These are phyloP conservation scores for Cercophora newfieldiana DNA, from an alignment of 495 filamentous ascomycete species.

Conservation along the genomic window DNA sequence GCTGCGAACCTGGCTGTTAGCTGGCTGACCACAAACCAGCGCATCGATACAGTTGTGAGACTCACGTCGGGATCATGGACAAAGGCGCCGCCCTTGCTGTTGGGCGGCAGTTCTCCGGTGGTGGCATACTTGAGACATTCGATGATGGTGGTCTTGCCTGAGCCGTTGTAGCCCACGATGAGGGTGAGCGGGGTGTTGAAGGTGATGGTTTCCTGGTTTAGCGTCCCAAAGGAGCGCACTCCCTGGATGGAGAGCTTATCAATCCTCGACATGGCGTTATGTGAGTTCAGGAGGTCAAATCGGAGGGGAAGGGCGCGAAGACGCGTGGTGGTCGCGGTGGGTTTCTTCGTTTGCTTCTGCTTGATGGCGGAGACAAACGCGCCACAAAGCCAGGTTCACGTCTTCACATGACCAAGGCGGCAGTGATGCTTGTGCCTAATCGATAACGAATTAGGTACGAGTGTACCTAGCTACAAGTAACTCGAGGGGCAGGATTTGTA, in stretches of 20 bases:
- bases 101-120: conserved; percentile 88
- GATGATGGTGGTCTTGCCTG: conserved; percentile 98
- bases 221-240: conserved; percentile 88
- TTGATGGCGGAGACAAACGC: neutral
- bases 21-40: neutral
- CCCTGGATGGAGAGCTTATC: conserved; percentile 87
- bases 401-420: neutral
- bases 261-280: conserved; percentile 64
- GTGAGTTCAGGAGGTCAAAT: conserved; percentile 11
- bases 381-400: neutral
- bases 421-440: neutral
- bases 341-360: neutral
- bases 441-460: too few relatives aligned
- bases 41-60: neutral
- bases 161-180: conserved; percentile 96
- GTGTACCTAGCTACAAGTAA: too few relatives aligned
- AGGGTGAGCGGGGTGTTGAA: conserved; percentile 90
- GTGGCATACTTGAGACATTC: conserved; percentile 99
- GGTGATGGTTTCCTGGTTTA: conserved; percentile 73
- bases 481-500: too few relatives aligned
- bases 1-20: conserved; percentile 38
- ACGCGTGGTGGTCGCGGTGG: neutral
- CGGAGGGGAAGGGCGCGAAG: too few relatives aligned
- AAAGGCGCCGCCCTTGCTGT: conserved; percentile 92
- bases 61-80: conserved; percentile 88